Conservation (phyloP, 805 yeast species). For the Diddensiella caesifluorescens region DNA sequence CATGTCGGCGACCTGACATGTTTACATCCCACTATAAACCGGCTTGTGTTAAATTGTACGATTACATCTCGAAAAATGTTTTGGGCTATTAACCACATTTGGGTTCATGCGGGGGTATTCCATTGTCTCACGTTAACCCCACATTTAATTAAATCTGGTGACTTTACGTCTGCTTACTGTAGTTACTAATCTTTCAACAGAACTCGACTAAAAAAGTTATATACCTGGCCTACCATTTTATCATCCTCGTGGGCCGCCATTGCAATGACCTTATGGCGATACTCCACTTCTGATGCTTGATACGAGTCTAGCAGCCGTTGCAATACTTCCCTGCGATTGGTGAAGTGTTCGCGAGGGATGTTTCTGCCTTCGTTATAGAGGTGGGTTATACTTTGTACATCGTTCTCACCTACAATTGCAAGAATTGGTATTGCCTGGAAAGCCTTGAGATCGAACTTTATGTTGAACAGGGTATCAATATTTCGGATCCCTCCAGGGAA, state of each 20-base stretch:
- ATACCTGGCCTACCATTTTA: constrained; percentile 6
- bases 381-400: constrained; percentile 1
- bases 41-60: no score
- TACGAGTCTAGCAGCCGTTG: not conserved
- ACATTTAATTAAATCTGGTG: no score
- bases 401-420: constrained; percentile 2
- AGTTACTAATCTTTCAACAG: no score
- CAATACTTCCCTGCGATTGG: constrained; percentile 2
- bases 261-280: not conserved
- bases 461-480: constrained; percentile 1
- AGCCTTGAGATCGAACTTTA: constrained; percentile 18
- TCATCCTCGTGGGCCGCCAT: constrained; percentile 6
- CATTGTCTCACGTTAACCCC: no score
- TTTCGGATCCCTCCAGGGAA: constrained; percentile 7
- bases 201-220: not conserved
- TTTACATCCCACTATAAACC: no score
- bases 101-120: no score
- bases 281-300: not conserved
- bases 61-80: no score
- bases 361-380: not conserved
- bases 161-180: no score
- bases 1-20: no score
- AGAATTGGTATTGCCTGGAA: not conserved
- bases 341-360: constrained; percentile 3
- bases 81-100: no score